Base-by-base conservation (phyloP, 306 rosid genomes). In the Rubus idaeus region DNA sequence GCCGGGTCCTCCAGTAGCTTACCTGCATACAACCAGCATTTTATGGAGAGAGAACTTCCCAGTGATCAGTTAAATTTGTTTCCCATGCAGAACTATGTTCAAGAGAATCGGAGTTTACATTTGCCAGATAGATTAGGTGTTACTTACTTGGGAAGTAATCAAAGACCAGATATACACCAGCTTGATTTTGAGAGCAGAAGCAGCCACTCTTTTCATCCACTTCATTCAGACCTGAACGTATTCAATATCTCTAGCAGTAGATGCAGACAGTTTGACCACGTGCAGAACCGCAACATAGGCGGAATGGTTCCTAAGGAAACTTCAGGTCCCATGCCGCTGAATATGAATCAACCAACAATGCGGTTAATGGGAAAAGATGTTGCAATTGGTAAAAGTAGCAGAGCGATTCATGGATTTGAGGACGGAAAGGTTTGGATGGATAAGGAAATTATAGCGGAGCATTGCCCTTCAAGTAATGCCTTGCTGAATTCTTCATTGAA, bases 351-450 rank as follows among this genome's bases (percentile, higher is more conserved):
- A 70, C 94, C 91, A 79, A 96, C 99, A 26, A 88, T 96, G 96
- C 91, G 99, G 71, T 85, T 96, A 87, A 96, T 96, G 99, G 99
- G 99, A 39, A 96, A 92, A 84, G 99, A 96, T 88, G 97, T 96
- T 82, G 87, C 98, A 14, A 85, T 96, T 83, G 97, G 98, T 81
- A 87, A 87, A 73, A 89, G 90, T 86, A 86, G 86, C 86, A 80
- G 79, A 82, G 93, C 81, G 75, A 67, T 83, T 68, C 91, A 84
- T 72, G 85, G 85, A 45, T 77, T 76, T 18, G 85, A 79, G 39
- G 88, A 82, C 26, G 89, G 82, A 78, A 88, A 86, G 75, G 80
- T 87, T 73, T 89, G 94, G 99, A 83, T 83, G 45, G 89, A 84
- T 71, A 84, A 86, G 76, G 88, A 86, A 80, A 82, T 84, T 64